Evolutionary conservation across 345 rosid species (phyloP).

Genomic region (Syzygium grande): DNA sequence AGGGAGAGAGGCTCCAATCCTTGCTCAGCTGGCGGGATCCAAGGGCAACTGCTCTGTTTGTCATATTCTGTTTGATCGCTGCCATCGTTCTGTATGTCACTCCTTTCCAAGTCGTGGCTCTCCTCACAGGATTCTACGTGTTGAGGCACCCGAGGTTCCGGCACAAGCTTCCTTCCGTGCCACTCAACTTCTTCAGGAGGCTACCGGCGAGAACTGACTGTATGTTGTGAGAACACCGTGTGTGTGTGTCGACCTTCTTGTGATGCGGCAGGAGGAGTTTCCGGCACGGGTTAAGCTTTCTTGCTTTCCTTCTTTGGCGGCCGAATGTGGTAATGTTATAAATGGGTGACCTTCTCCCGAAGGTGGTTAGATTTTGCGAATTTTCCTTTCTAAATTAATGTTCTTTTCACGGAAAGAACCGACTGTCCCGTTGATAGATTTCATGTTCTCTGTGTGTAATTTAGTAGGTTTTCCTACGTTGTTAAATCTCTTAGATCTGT

Average conservation of each 20-base stretch:
- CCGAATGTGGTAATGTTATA: constrained; percentile 1
- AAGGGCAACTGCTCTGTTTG: constrained; percentile 73
- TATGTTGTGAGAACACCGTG: constrained; percentile 44
- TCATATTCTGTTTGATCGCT: constrained; percentile 72
- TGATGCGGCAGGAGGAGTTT: constrained; percentile 1
- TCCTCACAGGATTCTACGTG: constrained; percentile 55
- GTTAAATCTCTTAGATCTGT: background rate
- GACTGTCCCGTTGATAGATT: background rate
- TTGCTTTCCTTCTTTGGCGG: background rate
- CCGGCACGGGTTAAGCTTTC: background rate
- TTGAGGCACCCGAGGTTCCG: constrained; percentile 92
- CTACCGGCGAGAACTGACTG: constrained; percentile 90
- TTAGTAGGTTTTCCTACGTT: constrained; percentile 30
- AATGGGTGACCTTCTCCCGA: constrained; percentile 19
- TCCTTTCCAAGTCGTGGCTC: constrained; percentile 84
- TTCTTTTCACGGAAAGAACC: constrained; percentile 4
- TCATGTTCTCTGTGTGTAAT: constrained; percentile 16
- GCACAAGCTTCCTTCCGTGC: constrained; percentile 78
- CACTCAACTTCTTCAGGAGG: constrained; percentile 91
- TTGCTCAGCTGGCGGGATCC: constrained; percentile 96
- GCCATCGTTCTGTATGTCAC: constrained; percentile 77
- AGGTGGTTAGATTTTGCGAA: constrained; percentile 43
- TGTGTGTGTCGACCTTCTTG: background rate
- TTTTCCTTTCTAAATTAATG: constrained; percentile 14
- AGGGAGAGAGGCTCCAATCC: constrained; percentile 89